Conservation (phyloP, 2,329 filamentous ascomycete genomes). For the Bipolaris cookei region DNA sequence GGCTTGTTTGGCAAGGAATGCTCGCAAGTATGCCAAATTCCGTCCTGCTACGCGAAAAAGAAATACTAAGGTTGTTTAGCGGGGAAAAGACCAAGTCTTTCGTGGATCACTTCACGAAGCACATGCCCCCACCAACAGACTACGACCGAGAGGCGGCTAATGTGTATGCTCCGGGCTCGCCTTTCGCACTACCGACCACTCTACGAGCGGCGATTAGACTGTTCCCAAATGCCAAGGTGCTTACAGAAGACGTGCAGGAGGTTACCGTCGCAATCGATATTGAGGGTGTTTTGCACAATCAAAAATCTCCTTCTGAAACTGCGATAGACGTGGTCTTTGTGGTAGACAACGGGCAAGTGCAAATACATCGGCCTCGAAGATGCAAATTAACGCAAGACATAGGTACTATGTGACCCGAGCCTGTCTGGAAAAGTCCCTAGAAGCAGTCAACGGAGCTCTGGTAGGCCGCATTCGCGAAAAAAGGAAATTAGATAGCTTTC, state of each 20-base stretch:
- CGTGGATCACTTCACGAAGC: slow-evolving; percentile 21
- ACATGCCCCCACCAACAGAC: slow-evolving; percentile 27
- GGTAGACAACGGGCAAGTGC: slow-evolving; percentile 47
- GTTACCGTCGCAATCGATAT: slow-evolving; percentile 43
- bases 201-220: slow-evolving; percentile 31
- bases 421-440: slow-evolving; percentile 29
- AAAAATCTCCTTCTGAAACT: slow-evolving; percentile 19
- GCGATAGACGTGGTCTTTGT: slow-evolving; percentile 46
- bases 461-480: neutral
- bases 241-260: slow-evolving; percentile 29
- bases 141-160: slow-evolving; percentile 14
- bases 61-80: slow-evolving; percentile 15
- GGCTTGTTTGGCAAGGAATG: slow-evolving; percentile 21
- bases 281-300: slow-evolving; percentile 37
- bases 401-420: slow-evolving; percentile 41
- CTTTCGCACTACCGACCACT: slow-evolving; percentile 22
- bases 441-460: slow-evolving; percentile 26
- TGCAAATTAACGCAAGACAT: slow-evolving; percentile 4
- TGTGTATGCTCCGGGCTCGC: neutral
- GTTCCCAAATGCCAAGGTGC: slow-evolving; percentile 28
- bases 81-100: slow-evolving; percentile 21
- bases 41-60: neutral
- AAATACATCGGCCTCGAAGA: neutral
- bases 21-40: slow-evolving; percentile 21
- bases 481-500: neutral